phyloP scores from a whole-genome alignment of 140 eudicot species.

The Stevia rebaudiana region DNA sequence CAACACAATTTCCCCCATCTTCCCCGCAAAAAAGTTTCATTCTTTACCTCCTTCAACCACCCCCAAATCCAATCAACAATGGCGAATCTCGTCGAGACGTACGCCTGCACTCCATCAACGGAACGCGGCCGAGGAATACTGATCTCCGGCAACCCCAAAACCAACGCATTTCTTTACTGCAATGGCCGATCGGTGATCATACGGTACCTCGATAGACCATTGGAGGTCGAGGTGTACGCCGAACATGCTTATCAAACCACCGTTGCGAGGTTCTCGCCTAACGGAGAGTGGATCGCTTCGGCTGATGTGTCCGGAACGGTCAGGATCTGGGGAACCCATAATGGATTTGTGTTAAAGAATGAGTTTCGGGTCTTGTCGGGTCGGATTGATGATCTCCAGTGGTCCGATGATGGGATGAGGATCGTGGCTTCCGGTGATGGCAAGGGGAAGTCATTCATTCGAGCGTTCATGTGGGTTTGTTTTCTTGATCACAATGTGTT shows the following conservation, averaged over 20 bases:
- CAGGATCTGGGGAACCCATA: conserved; percentile 90
- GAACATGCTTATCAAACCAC: conserved; percentile 93
- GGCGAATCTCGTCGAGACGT: conserved; percentile 63
- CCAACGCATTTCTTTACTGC: conserved; percentile 67
- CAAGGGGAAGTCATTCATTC: conserved; percentile 75
- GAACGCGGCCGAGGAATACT: conserved; percentile 92
- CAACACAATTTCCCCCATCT: conserved; percentile 12
- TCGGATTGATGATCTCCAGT: conserved; percentile 87
- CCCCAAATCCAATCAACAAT: conserved; percentile 12
- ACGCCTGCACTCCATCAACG: conserved; percentile 90
- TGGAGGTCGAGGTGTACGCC: conserved; percentile 67
- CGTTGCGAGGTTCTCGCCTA: conserved; percentile 86
- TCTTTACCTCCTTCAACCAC: conserved; percentile 7
- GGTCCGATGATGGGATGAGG: conserved; percentile 89
- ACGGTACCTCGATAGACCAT: conserved; percentile 63
- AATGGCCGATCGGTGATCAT: conserved; percentile 86
- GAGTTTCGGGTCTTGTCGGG: conserved; percentile 92
- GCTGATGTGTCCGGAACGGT: conserved; percentile 85
- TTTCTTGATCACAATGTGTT: conserved; percentile 21
- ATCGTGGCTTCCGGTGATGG: conserved; percentile 94
- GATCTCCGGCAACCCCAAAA: conserved; percentile 79
- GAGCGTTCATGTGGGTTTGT: conserved; percentile 83
- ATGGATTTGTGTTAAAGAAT: conserved; percentile 73
- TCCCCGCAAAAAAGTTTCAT: conserved; percentile 10
- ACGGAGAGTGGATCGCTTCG: conserved; percentile 97